These are phyloP conservation scores for Aureobasidium namibiae DNA, from an alignment of 2,329 filamentous ascomycete species.

Conservation along the genomic window DNA sequence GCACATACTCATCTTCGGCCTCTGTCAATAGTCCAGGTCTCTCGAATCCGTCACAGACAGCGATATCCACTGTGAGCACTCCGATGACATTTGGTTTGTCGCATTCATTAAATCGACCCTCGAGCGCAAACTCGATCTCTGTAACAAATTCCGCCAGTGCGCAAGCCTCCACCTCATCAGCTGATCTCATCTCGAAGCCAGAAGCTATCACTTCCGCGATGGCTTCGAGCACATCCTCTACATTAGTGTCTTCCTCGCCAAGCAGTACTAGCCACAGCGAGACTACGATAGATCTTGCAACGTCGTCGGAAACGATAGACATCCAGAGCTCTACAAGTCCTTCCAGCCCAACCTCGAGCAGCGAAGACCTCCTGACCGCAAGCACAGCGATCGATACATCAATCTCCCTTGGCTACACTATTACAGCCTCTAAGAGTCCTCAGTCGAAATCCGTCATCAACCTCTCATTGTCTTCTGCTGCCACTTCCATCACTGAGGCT, in stretches of 20 bases:
- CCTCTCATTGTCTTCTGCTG: neutral
- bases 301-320: neutral
- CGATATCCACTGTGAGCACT: too few species aligned
- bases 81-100: too few species aligned
- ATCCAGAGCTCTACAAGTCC: neutral
- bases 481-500: neutral
- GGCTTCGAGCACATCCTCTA: neutral
- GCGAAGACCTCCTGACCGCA: neutral
- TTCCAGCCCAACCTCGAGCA: neutral
- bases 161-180: neutral
- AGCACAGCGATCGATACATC: neutral
- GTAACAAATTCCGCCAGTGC: too few species aligned
- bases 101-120: too few species aligned
- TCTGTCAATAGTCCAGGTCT: too few species aligned
- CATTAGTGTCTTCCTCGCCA: neutral
- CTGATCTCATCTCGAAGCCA: neutral
- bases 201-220: neutral
- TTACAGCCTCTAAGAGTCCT: neutral
- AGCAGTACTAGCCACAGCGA: neutral
- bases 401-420: neutral
- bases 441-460: neutral
- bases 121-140: neutral
- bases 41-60: too few species aligned
- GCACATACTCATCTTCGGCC: too few species aligned
- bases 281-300: neutral